Percentiles rank a stretch among this genome's conserved stretches.
phyloP scores from a whole-genome alignment of 1,284 basidiomycete genomes.

The Farysia itapuensis region DNA sequence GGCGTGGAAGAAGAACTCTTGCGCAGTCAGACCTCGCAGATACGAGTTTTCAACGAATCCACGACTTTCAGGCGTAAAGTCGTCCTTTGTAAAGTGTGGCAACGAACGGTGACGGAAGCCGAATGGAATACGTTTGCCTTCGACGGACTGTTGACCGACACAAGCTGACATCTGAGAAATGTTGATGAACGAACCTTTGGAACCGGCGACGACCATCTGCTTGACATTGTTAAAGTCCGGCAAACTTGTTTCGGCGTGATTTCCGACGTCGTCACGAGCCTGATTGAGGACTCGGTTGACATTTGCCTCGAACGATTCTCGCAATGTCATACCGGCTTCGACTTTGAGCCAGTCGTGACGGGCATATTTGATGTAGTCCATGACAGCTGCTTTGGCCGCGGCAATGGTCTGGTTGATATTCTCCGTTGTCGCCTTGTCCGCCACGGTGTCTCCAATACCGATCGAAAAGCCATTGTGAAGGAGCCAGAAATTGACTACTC shows the following conservation, averaged over 20 bases:
- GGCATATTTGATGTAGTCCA: conserved; percentile 54
- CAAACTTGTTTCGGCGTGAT: conserved; percentile 89
- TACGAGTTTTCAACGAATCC: conserved; percentile 99
- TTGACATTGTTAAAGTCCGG: conserved; percentile 99
- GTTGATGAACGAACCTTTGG: conserved; percentile 91
- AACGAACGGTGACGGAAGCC: conserved; percentile 95
- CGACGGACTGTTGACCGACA: conserved; percentile 97
- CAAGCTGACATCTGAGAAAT: conserved; percentile 99
- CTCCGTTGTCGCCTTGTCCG: conserved; percentile 82
- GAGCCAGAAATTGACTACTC: conserved; percentile 96
- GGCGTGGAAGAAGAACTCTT: conserved; percentile 99
- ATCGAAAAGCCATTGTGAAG: conserved; percentile 99
- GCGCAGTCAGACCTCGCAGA: conserved; percentile 90
- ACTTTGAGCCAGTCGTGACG: conserved; percentile 56
- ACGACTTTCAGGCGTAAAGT: conserved; percentile 96
- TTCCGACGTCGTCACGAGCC: conserved; percentile 93
- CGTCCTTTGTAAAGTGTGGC: conserved; percentile 98
- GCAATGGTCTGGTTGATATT: conserved; percentile 80
- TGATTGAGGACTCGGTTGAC: conserved; percentile 90
- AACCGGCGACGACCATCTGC: conserved; percentile 99
- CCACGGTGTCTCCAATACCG: conserved; percentile 97
- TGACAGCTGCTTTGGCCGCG: conserved; percentile 69
- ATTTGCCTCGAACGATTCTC: conserved; percentile 93
- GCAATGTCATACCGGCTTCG: conserved; percentile 90
- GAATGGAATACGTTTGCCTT: conserved; percentile 96